Evolutionary conservation across 2,329 filamentous ascomycete species (phyloP).

Genomic region (Aspergillus niger): DNA sequence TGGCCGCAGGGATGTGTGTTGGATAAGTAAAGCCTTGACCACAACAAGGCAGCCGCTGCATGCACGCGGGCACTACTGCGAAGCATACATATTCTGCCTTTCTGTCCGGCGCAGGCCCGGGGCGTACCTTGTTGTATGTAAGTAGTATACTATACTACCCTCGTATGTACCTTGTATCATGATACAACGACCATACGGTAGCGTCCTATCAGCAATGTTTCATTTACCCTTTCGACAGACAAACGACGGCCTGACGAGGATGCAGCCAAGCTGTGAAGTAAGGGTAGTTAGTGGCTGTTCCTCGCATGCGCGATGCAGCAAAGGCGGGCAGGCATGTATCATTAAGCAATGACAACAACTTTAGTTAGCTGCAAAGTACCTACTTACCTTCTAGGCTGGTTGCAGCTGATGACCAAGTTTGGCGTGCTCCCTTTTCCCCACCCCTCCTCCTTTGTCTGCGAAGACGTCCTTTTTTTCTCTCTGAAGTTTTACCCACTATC

Average conservation of each 20-base stretch:
- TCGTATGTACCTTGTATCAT: not conserved
- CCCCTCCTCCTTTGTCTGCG: not conserved
- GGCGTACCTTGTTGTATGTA: not conserved
- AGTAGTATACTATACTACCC: not conserved
- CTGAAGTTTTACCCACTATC: not conserved
- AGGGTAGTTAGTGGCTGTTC: not conserved
- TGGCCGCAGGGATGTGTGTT: not conserved
- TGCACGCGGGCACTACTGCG: slow-evolving; percentile 24
- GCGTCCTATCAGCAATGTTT: not conserved
- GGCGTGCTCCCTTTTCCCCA: not conserved
- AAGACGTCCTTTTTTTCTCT: not conserved
- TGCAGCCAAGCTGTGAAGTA: slow-evolving; percentile 1
- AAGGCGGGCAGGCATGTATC: not conserved
- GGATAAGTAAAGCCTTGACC: not conserved
- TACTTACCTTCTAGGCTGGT: not conserved
- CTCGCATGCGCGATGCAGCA: slow-evolving; percentile 4
- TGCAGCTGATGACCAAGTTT: not conserved
- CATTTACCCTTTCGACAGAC: too few species aligned
- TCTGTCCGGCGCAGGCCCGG: slow-evolving; percentile 3
- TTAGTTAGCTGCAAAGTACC: not conserved
- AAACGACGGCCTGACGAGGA: not conserved
- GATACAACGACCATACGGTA: not conserved
- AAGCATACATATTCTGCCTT: slow-evolving; percentile 14
- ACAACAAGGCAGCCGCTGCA: slow-evolving; percentile 17
- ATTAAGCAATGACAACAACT: not conserved